Conservation (phyloP, 306 rosid species). For the Leucaena leucocephala region DNA sequence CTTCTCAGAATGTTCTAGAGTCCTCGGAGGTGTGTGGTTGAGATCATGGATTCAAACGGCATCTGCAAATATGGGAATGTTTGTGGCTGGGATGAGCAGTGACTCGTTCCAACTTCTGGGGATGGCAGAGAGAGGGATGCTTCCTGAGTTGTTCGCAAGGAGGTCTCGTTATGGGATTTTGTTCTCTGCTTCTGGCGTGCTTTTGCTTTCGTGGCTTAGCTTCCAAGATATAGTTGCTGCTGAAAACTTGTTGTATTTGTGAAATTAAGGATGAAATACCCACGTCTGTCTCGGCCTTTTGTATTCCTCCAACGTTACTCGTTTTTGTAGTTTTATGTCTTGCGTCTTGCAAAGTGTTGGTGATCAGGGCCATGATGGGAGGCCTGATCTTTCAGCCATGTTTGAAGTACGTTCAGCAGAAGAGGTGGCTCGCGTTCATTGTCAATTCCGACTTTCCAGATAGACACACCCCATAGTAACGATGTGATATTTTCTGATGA, state of each 20-base stretch:
- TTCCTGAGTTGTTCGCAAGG: slow-evolving; percentile 63
- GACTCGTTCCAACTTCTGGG: slow-evolving; percentile 78
- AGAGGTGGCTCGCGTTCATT: slow-evolving; percentile 56
- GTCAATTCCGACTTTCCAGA: slow-evolving; percentile 48
- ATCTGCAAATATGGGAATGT: slow-evolving; percentile 80
- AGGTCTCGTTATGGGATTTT: slow-evolving; percentile 58
- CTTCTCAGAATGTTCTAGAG: slow-evolving; percentile 59
- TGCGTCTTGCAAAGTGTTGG: slow-evolving; percentile 46
- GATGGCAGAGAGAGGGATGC: slow-evolving; percentile 69
- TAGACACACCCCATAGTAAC: slow-evolving; percentile 9
- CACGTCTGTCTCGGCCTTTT: slow-evolving; percentile 54
- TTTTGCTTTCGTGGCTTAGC: slow-evolving; percentile 71
- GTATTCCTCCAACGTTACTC: slow-evolving; percentile 57
- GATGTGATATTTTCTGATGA: neutral
- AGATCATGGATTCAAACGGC: slow-evolving; percentile 65
- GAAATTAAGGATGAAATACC: slow-evolving; percentile 54
- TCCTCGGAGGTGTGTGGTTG: slow-evolving; percentile 65
- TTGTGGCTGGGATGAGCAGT: slow-evolving; percentile 73
- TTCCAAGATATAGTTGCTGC: slow-evolving; percentile 80
- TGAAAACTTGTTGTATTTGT: slow-evolving; percentile 68
- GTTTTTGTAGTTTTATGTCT: slow-evolving; percentile 52
- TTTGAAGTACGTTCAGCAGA: slow-evolving; percentile 47
- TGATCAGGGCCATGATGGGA: slow-evolving; percentile 40
- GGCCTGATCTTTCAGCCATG: slow-evolving; percentile 52
- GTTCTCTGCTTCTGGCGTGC: slow-evolving; percentile 69